Evolutionary conservation across 2,329 filamentous ascomycete species (phyloP).

Genomic region (Pyrenophora seminiperda): DNA sequence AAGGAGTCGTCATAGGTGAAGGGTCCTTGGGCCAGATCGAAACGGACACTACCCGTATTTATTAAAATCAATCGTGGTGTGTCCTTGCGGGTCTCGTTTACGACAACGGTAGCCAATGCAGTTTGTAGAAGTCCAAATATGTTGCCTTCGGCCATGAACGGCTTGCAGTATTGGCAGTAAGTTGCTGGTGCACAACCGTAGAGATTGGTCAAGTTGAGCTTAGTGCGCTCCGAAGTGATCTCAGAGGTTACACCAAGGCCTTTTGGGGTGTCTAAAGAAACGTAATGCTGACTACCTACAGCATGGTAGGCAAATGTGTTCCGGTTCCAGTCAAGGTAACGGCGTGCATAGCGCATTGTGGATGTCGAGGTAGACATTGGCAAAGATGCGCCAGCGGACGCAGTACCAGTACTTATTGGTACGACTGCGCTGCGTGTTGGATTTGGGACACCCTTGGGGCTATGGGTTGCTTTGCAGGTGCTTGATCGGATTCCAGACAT

Average conservation of each 20-base stretch:
- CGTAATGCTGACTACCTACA: slow-evolving; percentile 53
- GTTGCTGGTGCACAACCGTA: slow-evolving; percentile 66
- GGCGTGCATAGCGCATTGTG: slow-evolving; percentile 58
- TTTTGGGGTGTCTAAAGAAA: slow-evolving; percentile 55
- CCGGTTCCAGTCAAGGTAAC: slow-evolving; percentile 72
- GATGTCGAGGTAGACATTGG: slow-evolving; percentile 40
- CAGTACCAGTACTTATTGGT: slow-evolving; percentile 36
- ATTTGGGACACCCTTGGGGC: slow-evolving; percentile 51
- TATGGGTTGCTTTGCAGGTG: slow-evolving; percentile 51
- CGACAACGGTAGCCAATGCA: slow-evolving; percentile 58
- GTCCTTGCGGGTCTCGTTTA: slow-evolving; percentile 58
- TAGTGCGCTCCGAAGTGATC: slow-evolving; percentile 58
- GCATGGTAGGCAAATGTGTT: slow-evolving; percentile 69
- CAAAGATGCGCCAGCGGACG: slow-evolving; percentile 38
- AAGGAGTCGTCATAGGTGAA: slow-evolving; percentile 62
- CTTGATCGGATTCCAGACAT: slow-evolving; percentile 62
- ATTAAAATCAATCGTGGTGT: slow-evolving; percentile 62
- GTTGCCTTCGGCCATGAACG: slow-evolving; percentile 58
- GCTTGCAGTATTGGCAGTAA: slow-evolving; percentile 63
- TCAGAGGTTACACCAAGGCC: slow-evolving; percentile 56
- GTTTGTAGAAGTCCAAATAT: slow-evolving; percentile 61
- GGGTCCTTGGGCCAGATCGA: slow-evolving; percentile 66
- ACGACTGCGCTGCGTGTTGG: slow-evolving; percentile 47
- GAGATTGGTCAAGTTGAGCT: slow-evolving; percentile 61
- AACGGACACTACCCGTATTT: slow-evolving; percentile 66